Evolutionary conservation across 148 eudicot genomes (phyloP).

Genomic region (Rhododendron kiyosumense): DNA sequence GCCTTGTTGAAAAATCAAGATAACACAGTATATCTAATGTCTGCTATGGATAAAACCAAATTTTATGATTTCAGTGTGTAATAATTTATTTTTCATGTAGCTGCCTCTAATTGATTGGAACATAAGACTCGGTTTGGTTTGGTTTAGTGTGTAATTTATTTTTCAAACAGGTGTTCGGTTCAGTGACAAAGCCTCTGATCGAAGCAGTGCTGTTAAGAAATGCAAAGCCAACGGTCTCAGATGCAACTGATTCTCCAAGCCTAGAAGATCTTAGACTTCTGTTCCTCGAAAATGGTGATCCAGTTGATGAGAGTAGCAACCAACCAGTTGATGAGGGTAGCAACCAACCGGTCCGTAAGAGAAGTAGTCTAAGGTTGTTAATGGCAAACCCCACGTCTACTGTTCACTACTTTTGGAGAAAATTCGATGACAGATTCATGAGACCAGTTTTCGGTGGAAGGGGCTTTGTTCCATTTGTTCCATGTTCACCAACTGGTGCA

Average conservation of each 20-base stretch:
- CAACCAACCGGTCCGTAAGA: constrained; percentile 6
- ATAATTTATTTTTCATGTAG: no score
- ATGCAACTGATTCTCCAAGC: constrained; percentile 46
- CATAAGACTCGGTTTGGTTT: no score
- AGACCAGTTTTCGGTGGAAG: constrained; percentile 97
- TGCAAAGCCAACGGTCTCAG: constrained; percentile 25
- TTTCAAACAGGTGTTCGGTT: constrained; percentile 56
- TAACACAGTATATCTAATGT: neutral
- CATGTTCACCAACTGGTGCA: constrained; percentile 73
- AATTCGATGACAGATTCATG: constrained; percentile 86
- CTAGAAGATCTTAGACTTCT: constrained; percentile 44
- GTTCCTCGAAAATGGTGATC: constrained; percentile 33
- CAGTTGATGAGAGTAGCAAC: constrained; percentile 15
- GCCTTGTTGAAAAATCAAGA: neutral
- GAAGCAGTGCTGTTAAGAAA: constrained; percentile 38
- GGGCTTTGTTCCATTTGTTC: constrained; percentile 76
- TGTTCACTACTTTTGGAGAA: constrained; percentile 82
- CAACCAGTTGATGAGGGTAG: constrained; percentile 16
- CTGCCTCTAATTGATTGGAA: no score
- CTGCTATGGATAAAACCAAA: neutral
- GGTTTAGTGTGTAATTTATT: no score
- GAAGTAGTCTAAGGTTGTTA: constrained; percentile 45
- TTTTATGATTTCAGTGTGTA: neutral
- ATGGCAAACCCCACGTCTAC: constrained; percentile 54
- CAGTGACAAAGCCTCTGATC: constrained; percentile 58